Evolutionary conservation across 2,329 filamentous ascomycete species (phyloP), one percentile per base, ranked within the genome.

Genomic region (Zymoseptoria ardabiliae): DNA sequence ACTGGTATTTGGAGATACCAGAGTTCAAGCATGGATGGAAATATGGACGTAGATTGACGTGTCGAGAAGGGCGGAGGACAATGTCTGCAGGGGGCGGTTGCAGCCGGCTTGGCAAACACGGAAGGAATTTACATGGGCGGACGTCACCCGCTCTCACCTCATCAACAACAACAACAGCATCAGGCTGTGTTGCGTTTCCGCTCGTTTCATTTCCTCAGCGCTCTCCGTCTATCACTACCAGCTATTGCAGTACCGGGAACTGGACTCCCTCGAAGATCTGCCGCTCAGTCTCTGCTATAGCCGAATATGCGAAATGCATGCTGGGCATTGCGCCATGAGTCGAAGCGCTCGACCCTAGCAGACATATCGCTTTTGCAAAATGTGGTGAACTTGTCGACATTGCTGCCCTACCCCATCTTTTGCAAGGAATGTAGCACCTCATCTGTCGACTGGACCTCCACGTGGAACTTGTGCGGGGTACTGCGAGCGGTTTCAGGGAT

Each of bases 301-400:
- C 17, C 35, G 35, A 41, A 17, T 41, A 41, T 41, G 35, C 10
- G 35, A 41, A 41, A 41, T 41, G 35, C 10, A 41, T 41, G 35
- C 35, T 41, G 35, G 35, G 17, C 35, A 41, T 41, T 41, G 17
- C 35, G 35, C 35, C 35, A 41, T 41, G 10, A 11, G 35, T 41
- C 35, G 13, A 41, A 41, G 35, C 13, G 10, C 35, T 11, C 35
- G 13, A 41, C 35, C 35, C 35, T 41, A 41, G 35, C 35, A 41
- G 35, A 41, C 35, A 41, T 41, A 17, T 13, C 17, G 35, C 35
- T 41, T 17, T 56, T 56, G 61, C 61, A 64, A 66, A 65, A 53
- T 28, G 7, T 28, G 25, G 25, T 28, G 25, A 28, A 28, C 25
- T 28, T 28, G 25, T 7, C 25, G 5, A 25, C 23, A 17, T 17